Conservation (phyloP, 768 basidiomycete species). For the Hygrocybe coccinea region DNA sequence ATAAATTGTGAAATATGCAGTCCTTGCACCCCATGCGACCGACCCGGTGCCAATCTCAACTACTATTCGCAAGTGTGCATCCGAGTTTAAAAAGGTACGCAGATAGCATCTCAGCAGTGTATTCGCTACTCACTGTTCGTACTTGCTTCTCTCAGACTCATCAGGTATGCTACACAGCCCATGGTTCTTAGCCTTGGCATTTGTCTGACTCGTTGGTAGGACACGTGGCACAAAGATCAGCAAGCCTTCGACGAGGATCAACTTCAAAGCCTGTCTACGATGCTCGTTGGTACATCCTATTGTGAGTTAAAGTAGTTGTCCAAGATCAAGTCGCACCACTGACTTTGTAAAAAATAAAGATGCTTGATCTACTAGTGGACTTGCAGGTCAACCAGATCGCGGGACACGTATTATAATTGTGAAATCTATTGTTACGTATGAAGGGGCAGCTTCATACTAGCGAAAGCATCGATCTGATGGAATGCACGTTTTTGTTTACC, state of each 20-base stretch:
- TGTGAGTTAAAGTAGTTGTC: slow-evolving; percentile 44
- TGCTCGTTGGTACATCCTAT: slow-evolving; percentile 87
- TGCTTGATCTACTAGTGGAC: background rate
- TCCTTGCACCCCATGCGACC: slow-evolving; percentile 71
- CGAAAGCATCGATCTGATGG: no score
- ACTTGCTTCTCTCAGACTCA: slow-evolving; percentile 43
- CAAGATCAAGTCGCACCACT: background rate
- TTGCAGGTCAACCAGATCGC: no score
- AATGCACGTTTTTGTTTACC: no score
- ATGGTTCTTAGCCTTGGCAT: slow-evolving; percentile 10
- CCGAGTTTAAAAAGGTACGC: slow-evolving; percentile 77
- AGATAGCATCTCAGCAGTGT: slow-evolving; percentile 5
- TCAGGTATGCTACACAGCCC: slow-evolving; percentile 39
- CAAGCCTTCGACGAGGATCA: slow-evolving; percentile 85
- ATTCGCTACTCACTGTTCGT: slow-evolving; percentile 11
- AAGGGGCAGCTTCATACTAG: background rate
- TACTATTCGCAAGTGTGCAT: slow-evolving; percentile 79
- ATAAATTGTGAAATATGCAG: slow-evolving; percentile 29
- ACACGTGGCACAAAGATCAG: slow-evolving; percentile 91
- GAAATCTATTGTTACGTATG: background rate
- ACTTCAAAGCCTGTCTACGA: slow-evolving; percentile 76
- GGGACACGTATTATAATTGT: no score
- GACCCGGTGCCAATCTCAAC: slow-evolving; percentile 89
- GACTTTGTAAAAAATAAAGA: background rate
- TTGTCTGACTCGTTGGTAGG: slow-evolving; percentile 40